These are phyloP conservation scores for Solanum ossicruentum DNA, from an alignment of 257 asterid genomes.

Conservation along the genomic window DNA sequence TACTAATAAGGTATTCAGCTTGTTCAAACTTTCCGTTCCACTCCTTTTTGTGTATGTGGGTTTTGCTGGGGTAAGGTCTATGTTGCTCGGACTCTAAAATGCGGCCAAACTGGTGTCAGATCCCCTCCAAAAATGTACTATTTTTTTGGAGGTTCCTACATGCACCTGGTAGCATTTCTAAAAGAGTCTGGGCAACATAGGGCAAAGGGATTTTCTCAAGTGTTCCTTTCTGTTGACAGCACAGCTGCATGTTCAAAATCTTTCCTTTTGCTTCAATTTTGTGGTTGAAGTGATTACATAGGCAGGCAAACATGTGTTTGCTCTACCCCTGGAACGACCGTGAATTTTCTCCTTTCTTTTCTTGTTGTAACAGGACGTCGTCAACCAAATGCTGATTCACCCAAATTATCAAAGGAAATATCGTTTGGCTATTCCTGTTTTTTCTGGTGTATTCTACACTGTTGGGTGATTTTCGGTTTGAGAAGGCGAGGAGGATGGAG, in stretches of 20 bases:
- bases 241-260: neutral
- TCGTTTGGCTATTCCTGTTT: neutral
- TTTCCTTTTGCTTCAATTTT: neutral
- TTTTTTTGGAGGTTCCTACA: no score
- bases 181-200: no score
- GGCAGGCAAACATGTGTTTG: neutral
- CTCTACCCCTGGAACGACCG: neutral
- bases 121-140: no score
- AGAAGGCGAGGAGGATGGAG: no score
- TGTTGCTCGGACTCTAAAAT: no score
- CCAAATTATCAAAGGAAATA: neutral
- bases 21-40: neutral
- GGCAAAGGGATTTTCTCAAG: neutral
- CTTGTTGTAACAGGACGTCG: slow-evolving; percentile 15
- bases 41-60: neutral
- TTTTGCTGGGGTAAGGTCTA: neutral
- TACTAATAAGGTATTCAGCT: slow-evolving; percentile 25
- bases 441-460: neutral
- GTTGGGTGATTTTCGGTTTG: neutral
- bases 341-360: neutral
- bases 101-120: no score
- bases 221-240: neutral
- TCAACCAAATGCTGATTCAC: slow-evolving; percentile 23
- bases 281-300: neutral
- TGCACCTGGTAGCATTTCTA: no score